Base-by-base conservation (phyloP, 2,329 filamentous ascomycete species). In the Hirsutella rhossiliensis region DNA sequence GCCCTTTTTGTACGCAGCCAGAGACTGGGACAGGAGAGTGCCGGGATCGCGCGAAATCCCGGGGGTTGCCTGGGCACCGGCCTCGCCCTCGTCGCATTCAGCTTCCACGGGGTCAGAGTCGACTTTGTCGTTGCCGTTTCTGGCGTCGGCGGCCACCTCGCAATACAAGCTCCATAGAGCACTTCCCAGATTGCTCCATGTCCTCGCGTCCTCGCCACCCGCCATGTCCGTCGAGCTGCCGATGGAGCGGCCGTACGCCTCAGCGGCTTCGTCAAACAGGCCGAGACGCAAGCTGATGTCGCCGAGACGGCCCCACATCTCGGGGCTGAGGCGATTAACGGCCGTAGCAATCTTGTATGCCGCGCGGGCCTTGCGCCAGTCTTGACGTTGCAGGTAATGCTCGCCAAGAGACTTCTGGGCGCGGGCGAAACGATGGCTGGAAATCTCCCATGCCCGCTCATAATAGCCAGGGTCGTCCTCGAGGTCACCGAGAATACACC, bases 101-200 rank as follows among this genome's bases (percentile, higher is more conserved):
- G 38, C 42, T 1, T 38, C 5, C 9, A 3, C 23, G 23, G 23
- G 28, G 12, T 27, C 19, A 0, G 34, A 50, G 17, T 54, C 48
- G 18, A 52, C 46, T 23, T 58, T 49, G 40, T 55, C 48, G 13
- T 57, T 51, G 19, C 56, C 51, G 20, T 61, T 56, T 39, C 63
- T 56, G 23, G 41, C 11, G n/a, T 55, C 63, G 4, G 70, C 63
- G 4, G 69, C 50, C 0, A 69, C 61, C 53, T 78, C 74, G 38
- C 67, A 72, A 62, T 76, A 88, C 49, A 84, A 67, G 47, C 80
- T 82, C 51, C 86, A 76, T 2, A 97, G 73, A 0, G 90, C 82
- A 2, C 84, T 88, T 0, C 89, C 92, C 19, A 98, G 73, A 57
- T 98, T 98, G 55, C 85, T 94, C 87, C 92, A 98, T 1, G 87